Base-by-base conservation (phyloP, 192 early-diverging fungal species). In the Coemansia sp. region DNA sequence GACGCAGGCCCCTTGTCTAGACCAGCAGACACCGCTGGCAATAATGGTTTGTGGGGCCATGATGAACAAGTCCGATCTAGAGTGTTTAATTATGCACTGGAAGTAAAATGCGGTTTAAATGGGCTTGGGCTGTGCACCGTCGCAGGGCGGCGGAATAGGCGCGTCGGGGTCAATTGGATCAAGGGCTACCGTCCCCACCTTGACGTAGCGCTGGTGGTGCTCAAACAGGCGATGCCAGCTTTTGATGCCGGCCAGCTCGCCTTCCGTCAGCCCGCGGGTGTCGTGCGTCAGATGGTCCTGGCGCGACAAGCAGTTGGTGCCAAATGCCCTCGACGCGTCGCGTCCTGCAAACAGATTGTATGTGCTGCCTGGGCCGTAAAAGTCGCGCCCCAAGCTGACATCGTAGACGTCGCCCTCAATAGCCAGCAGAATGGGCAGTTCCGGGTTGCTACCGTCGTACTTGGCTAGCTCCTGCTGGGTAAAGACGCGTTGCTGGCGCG, bases 341-440 rank as follows among this genome's bases (percentile, higher is more conserved):
- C 80, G 81, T 1, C 97, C 95, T 6, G 91, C 78, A 80, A 96
- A 99, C 68, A 91, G 84, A 32, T 82, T 66, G 71, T 98, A 99
- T 11, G 90, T 46, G 57, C 66, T 68, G 50, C 88, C 89, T 40
- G 79, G 82, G 5, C 90, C 90, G 53, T 99, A 99, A 66, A 88
- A 91, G 2, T 79, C 69, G 39, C 69, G 61, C 15, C 93, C 90
- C 0, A 60, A 68, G 6, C 88, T 82, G 7, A 99, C 97, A 57
- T 99, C 97, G 80, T 91, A 99, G 3, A 99, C 90, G 36, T 92
- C 87, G 15, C 97, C 95, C 48, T 87, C 85, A 43, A 97, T 83
- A 1, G 94, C 93, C 44, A 99, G 60, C 56, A 97, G 96, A 36
- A 97, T 85, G 0, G 92, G 94, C 54, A 87, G 75, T 37, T 68